Percentiles rank a stretch among this genome's conserved stretches.
Evolutionary conservation across 768 basidiomycete genomes (phyloP).

Genomic region (Lactarius tabidus): DNA sequence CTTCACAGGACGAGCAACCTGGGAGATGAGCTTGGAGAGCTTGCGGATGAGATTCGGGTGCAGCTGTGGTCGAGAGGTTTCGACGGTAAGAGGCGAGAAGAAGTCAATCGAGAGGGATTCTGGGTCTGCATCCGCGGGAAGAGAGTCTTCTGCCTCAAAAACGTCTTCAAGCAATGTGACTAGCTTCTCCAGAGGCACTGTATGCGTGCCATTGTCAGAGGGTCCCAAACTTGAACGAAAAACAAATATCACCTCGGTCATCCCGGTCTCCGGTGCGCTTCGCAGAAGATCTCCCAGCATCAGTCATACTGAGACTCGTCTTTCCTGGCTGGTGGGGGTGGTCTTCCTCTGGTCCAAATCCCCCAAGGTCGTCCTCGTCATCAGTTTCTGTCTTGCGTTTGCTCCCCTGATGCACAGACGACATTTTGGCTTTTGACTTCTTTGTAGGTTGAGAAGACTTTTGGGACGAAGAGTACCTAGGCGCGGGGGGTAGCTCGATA

Average conservation of each 20-base stretch:
- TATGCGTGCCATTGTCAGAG: conserved; percentile 1
- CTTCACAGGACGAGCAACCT: conserved; percentile 64
- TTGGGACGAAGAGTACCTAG: conserved; percentile 26
- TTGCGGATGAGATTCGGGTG: conserved; percentile 58
- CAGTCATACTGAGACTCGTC: conserved; percentile 28
- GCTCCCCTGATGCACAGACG: conserved; percentile 16
- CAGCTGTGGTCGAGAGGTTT: conserved; percentile 58
- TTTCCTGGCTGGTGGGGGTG: conserved; percentile 38
- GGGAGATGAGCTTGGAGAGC: conserved; percentile 62
- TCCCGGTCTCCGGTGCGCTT: conserved; percentile 71
- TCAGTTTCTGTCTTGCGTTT: conserved; percentile 7
- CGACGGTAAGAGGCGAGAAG: conserved; percentile 59
- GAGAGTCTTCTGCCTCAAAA: conserved; percentile 73
- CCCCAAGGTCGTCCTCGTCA: conserved; percentile 27
- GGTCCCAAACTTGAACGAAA: neutral
- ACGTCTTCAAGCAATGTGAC: conserved; percentile 75
- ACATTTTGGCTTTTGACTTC: conserved; percentile 10
- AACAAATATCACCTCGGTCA: conserved; percentile 51
- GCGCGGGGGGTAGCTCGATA: conserved; percentile 31
- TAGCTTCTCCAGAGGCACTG: conserved; percentile 74
- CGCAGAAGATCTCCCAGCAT: conserved; percentile 46
- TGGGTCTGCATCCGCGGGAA: conserved; percentile 53
- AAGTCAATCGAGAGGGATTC: conserved; percentile 52
- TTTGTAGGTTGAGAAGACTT: conserved; percentile 22
- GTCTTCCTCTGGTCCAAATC: conserved; percentile 39